Base-by-base conservation (phyloP, 1,284 basidiomycete species). In the Tylopilus sp. region DNA sequence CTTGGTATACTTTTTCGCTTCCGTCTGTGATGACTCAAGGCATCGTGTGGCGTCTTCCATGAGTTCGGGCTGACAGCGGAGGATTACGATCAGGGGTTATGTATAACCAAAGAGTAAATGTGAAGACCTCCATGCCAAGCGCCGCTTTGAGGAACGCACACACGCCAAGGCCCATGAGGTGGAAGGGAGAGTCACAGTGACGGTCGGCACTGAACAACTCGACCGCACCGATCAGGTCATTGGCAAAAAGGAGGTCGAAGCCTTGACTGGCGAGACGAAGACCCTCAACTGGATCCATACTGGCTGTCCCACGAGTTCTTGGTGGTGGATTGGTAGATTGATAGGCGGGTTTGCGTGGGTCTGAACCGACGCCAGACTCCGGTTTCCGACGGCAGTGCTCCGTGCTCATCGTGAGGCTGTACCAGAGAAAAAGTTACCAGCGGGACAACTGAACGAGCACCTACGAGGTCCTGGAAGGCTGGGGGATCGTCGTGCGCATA, bases 141-240 rank as follows among this genome's bases (percentile, higher is more conserved):
- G 84, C 86, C 2, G 87, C 88, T 65, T 88, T 82, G 28, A 90
- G 68, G 57, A 89, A 89, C 1, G 79, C 77, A 52, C 81, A 82
- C 0, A 82, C 79, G n/a, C 86, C 88, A 1, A 81, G 69, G 2
- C 87, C 87, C 50, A 89, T 72, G 30, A 78, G 71, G 64, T 89
- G 86, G 60, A 87, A 85, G 1, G 86, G 80, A 25, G 83, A 81
- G 40, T 78, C 72, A 1, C 31, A 26, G 28, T 48, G 28, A 4
- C 13, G 15, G 6, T 71, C 68, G 2, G 65, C 62, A 25, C 70
- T 54, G 59, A 89, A 84, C 34, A 73, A 69, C 11, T 70, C 59
- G 52, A 75, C 69, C 1, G 84, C 82, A 4, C 73, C 71, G 1
- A 61, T 67, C 44, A 89, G 70, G 51, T 86, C 78, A 55, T 89